Evolutionary conservation across 169 alveolate species (phyloP).

Genomic region (Plasmodium inui): DNA sequence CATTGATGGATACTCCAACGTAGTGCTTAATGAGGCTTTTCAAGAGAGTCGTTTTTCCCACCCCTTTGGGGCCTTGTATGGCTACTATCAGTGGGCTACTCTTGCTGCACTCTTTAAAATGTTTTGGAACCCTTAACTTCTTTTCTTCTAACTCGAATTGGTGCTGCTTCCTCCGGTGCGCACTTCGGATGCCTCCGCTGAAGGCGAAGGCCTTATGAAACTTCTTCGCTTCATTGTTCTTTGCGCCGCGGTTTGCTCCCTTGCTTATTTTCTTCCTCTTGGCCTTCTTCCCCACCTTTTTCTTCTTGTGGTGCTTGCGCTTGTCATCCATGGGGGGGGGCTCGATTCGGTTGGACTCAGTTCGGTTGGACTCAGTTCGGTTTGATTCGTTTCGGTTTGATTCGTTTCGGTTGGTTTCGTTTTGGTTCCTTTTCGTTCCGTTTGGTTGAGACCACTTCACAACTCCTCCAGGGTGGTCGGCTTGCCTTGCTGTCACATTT

Average conservation of each 20-base stretch:
- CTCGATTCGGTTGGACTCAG: too few relatives aligned
- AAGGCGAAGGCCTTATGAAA: constrained; percentile 94
- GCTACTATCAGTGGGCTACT: constrained; percentile 92
- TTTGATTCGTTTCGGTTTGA: neutral
- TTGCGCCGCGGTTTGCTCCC: constrained; percentile 67
- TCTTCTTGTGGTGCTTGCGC: constrained; percentile 76
- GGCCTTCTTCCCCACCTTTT: constrained; percentile 73
- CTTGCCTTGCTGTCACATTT: neutral
- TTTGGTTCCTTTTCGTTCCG: too few relatives aligned
- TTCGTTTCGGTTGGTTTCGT: too few relatives aligned
- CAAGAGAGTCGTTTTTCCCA: constrained; percentile 98
- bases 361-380: neutral
- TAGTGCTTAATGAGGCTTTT: constrained; percentile 97
- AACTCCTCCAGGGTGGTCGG: neutral
- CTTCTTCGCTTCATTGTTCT: constrained; percentile 74
- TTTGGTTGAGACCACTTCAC: too few relatives aligned
- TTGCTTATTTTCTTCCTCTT: constrained; percentile 70
- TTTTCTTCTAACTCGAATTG: constrained; percentile 90
- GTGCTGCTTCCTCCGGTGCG: constrained; percentile 92
- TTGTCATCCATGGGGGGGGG: constrained; percentile 61
- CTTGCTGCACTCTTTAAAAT: constrained; percentile 89
- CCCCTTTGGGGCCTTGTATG: constrained; percentile 95
- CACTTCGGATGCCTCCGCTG: constrained; percentile 93
- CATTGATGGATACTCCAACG: constrained; percentile 88
- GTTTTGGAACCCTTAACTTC: constrained; percentile 85